These are phyloP conservation scores for Camellia lanceoleosa DNA, from an alignment of 148 eudicot genomes.

Conservation along the genomic window DNA sequence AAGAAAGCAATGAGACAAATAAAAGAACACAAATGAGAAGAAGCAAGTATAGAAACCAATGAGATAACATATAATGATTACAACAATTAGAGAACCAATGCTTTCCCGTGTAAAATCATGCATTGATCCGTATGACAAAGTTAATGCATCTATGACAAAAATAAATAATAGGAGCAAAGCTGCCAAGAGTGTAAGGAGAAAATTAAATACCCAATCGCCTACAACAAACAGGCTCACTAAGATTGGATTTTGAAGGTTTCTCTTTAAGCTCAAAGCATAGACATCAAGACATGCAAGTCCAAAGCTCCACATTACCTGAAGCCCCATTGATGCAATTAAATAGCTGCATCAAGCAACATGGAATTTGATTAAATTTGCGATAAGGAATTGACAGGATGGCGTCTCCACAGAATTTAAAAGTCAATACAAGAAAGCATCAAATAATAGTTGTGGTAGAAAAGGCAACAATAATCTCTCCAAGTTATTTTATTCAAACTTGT, in stretches of 20 bases:
- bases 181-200: background rate
- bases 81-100: no score
- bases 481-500: no score
- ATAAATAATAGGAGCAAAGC: background rate
- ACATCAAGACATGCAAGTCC: slow-evolving; percentile 54
- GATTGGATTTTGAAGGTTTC: slow-evolving; percentile 49
- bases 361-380: background rate
- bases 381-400: background rate
- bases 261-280: slow-evolving; percentile 49
- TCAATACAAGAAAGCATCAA: background rate
- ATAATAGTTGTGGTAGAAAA: background rate
- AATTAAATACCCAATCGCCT: slow-evolving; percentile 56
- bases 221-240: slow-evolving; percentile 60
- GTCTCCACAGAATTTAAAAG: background rate
- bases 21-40: background rate
- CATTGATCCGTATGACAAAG: background rate
- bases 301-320: slow-evolving; percentile 62
- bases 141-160: background rate
- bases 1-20: no score
- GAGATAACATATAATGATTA: background rate
- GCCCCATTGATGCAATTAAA: slow-evolving; percentile 63
- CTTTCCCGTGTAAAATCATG: no score
- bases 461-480: background rate
- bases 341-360: slow-evolving; percentile 37
- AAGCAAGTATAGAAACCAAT: background rate